Evolutionary conservation across 805 yeast species (phyloP), one percentile per base, ranked within the genome.

Genomic region (Torulaspora microellipsoides): DNA sequence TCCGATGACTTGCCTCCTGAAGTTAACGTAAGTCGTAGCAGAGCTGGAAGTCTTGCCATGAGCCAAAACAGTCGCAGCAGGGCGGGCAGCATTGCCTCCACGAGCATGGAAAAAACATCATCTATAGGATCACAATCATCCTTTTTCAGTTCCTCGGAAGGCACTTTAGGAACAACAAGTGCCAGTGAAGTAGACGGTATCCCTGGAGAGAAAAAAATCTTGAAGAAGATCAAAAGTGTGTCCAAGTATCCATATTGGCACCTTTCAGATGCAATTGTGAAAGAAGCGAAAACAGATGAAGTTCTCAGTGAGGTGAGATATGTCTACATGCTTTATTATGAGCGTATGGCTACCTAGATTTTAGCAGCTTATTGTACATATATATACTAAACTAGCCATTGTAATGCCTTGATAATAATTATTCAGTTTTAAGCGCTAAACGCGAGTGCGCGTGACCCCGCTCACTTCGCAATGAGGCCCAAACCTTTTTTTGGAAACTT

Each of bases 301-400:
- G 85, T 90, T 0, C 65, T 86, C 33, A 70, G 67, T 42, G 95
- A 88, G 55, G 77, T 78, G 27, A 70, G 78, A 25, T 87, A 85
- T n/a, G 96, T 80, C 1, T 91, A 91, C 64, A 77, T 91, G 84
- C 66, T 91, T 41, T 83, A 85, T 56, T 93, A 85, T 58, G 95
- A 90, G 59, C 66, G 77, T 46, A 65, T 71, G 15, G 31, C n/a
- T 12, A 17, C 30, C 11, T 35, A 20, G 25, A 20, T 8, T 20
- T 4, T 20, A 7, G 8, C 7, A 20, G 25, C 8, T 20, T 20
- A 7, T 20, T 20, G 25, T 20, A 20, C 8, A 20, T 20, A 20
- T 20, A 20, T 20, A 20, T 4, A 20, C 8, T 20, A 20, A 20
- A 20, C 25, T 20, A 7, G 25, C 8, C 25, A 5, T 6, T 32